Conservation (phyloP, 2,329 filamentous ascomycete species). For the Aspergillus fructus region DNA sequence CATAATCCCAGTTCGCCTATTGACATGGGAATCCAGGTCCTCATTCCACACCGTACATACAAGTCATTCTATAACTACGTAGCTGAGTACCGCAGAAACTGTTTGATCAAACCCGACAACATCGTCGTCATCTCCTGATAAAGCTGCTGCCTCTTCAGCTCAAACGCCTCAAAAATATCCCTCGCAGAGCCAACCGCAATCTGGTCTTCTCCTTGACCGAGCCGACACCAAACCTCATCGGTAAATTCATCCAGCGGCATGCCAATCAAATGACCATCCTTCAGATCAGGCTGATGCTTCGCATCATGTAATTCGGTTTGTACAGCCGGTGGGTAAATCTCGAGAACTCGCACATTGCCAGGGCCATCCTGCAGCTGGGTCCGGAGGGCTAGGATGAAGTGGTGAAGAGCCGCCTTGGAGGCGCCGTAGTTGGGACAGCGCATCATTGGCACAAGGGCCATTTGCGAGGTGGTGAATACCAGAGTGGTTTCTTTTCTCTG, state of each 20-base stretch:
- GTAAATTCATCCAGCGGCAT: slow-evolving; percentile 56
- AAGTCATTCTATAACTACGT: background rate
- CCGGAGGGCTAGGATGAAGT: slow-evolving; percentile 53
- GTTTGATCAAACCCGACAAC: slow-evolving; percentile 21
- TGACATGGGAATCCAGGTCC: too few species aligned
- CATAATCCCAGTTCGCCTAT: too few species aligned
- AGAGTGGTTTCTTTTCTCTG: slow-evolving; percentile 43
- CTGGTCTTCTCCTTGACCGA: slow-evolving; percentile 52
- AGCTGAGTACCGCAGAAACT: slow-evolving; percentile 19
- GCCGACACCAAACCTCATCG: slow-evolving; percentile 48
- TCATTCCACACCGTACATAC: too few species aligned
- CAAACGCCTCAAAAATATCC: slow-evolving; percentile 46
- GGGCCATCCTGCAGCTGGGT: slow-evolving; percentile 45
- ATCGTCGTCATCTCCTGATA: slow-evolving; percentile 30
- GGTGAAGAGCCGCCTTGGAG: slow-evolving; percentile 56
- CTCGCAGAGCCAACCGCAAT: slow-evolving; percentile 50
- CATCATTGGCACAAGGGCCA: slow-evolving; percentile 51
- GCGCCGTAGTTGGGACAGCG: slow-evolving; percentile 55
- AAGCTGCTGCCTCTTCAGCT: slow-evolving; percentile 48
- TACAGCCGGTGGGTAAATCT: slow-evolving; percentile 56
- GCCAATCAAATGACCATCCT: slow-evolving; percentile 50
- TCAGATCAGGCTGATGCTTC: slow-evolving; percentile 55
- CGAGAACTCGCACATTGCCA: slow-evolving; percentile 53
- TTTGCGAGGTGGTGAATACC: slow-evolving; percentile 51
- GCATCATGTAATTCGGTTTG: slow-evolving; percentile 58